These are phyloP conservation scores for Xylaria polymorpha DNA, from an alignment of 2,329 filamentous ascomycete species.

Conservation along the genomic window DNA sequence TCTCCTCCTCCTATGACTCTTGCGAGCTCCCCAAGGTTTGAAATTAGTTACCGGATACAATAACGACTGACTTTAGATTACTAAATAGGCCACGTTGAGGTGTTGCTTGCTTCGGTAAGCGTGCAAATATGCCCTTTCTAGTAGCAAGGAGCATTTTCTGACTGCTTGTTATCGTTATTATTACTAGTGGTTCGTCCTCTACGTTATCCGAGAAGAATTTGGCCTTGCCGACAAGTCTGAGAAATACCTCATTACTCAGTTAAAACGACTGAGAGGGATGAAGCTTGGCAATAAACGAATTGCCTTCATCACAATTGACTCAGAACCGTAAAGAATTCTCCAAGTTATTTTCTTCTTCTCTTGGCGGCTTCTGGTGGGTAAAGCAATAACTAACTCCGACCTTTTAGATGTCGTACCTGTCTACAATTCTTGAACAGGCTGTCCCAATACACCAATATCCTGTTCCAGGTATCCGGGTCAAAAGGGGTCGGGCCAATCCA, in stretches of 20 bases:
- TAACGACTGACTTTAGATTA: background rate
- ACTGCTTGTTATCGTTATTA: background rate
- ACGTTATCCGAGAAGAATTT: background rate
- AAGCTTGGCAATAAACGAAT: conserved; percentile 28
- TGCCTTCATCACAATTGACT: conserved; percentile 42
- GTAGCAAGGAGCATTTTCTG: background rate
- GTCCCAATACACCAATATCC: conserved; percentile 37
- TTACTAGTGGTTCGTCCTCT: conserved; percentile 24
- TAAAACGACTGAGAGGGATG: conserved; percentile 28
- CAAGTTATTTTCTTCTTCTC: too few species aligned
- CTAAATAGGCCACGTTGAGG: conserved; percentile 40
- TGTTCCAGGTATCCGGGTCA: conserved; percentile 34
- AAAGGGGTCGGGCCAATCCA: conserved; percentile 40
- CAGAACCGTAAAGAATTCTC: conserved; percentile 29
- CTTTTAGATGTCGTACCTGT: conserved; percentile 34
- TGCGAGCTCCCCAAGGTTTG: too few species aligned
- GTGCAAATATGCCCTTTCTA: conserved; percentile 1
- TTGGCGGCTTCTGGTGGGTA: too few species aligned
- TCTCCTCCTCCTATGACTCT: background rate
- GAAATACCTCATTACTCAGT: conserved; percentile 27
- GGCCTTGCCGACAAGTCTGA: background rate
- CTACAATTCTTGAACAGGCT: conserved; percentile 40
- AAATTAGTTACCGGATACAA: background rate
- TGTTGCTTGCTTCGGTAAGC: conserved; percentile 40
- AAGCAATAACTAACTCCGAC: too few species aligned